Conservation (phyloP, 2,329 filamentous ascomycete genomes). For the Fusarium oxysporum region DNA sequence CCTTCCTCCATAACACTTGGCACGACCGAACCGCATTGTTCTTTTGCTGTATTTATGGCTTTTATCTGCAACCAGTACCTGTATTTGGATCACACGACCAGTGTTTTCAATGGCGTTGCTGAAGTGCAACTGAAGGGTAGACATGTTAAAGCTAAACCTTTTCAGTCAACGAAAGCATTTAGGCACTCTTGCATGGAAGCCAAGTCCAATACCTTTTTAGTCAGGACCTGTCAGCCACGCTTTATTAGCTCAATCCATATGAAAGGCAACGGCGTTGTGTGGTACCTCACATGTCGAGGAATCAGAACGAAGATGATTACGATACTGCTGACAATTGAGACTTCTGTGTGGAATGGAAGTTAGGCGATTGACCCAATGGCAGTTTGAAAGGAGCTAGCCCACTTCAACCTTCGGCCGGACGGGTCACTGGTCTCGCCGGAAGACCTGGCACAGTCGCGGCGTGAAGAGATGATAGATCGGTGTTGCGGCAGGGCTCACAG, state of each 20-base stretch:
- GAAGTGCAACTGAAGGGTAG: not conserved
- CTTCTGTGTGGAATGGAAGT: constrained; percentile 35
- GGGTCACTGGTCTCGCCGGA: constrained; percentile 3
- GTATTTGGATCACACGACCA: constrained; percentile 16
- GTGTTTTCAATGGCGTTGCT: not conserved
- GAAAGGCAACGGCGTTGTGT: constrained; percentile 21
- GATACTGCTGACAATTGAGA: constrained; percentile 36
- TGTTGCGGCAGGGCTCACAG: not conserved
- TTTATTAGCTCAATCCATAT: constrained; percentile 23
- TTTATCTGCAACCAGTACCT: not conserved
- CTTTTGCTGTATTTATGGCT: not conserved
- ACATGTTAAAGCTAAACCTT: not conserved
- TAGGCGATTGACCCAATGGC: constrained; percentile 37
- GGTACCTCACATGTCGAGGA: constrained; percentile 13
- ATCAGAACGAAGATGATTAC: constrained; percentile 37
- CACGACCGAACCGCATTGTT: not conserved
- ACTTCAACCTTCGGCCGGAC: constrained; percentile 14
- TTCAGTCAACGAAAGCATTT: not conserved
- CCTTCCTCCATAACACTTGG: not conserved
- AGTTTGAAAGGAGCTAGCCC: constrained; percentile 24
- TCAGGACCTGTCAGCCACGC: constrained; percentile 7
- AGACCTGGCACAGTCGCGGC: not conserved
- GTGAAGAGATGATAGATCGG: not conserved
- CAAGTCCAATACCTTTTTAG: constrained; percentile 11
- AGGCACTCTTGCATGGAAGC: not conserved